Conservation (phyloP, 345 rosid species). For the Dipteronia sinensis region DNA sequence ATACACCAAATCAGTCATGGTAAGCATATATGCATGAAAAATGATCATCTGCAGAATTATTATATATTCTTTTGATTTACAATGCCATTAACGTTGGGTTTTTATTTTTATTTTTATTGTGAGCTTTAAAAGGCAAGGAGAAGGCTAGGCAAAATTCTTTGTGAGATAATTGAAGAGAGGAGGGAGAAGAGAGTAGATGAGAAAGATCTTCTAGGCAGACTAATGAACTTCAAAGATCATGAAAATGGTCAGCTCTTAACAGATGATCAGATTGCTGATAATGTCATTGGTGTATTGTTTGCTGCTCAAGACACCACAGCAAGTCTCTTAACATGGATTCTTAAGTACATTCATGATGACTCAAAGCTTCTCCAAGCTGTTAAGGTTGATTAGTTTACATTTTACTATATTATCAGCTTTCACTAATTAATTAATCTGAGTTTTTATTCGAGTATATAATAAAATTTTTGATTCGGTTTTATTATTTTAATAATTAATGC, state of each 20-base stretch:
- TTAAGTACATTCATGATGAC: constrained; percentile 52
- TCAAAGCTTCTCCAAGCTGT: constrained; percentile 44
- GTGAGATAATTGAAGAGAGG: constrained; percentile 38
- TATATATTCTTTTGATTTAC: background rate
- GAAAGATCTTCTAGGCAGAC: constrained; percentile 43
- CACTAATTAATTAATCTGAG: background rate
- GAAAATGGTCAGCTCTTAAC: constrained; percentile 32
- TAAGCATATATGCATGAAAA: background rate
- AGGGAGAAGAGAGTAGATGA: constrained; percentile 34
- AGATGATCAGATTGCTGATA: constrained; percentile 56
- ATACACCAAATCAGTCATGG: constrained; percentile 5
- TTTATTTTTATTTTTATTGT: background rate
- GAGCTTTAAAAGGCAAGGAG: constrained; percentile 35
- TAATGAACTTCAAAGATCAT: constrained; percentile 38
- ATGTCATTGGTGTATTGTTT: constrained; percentile 59
- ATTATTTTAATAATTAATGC: background rate
- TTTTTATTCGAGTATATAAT: background rate
- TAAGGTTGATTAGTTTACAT: constrained; percentile 42
- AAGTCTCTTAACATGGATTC: constrained; percentile 61
- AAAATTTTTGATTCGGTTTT: too few relatives aligned
- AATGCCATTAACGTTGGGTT: background rate
- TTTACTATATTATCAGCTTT: background rate
- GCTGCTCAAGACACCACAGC: constrained; percentile 75
- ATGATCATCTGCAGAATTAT: background rate
- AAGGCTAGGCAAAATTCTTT: constrained; percentile 25